Percentiles rank a stretch among this genome's conserved stretches.
Conservation (phyloP, 2,329 filamentous ascomycete genomes). For the Monosporascus sp. region DNA sequence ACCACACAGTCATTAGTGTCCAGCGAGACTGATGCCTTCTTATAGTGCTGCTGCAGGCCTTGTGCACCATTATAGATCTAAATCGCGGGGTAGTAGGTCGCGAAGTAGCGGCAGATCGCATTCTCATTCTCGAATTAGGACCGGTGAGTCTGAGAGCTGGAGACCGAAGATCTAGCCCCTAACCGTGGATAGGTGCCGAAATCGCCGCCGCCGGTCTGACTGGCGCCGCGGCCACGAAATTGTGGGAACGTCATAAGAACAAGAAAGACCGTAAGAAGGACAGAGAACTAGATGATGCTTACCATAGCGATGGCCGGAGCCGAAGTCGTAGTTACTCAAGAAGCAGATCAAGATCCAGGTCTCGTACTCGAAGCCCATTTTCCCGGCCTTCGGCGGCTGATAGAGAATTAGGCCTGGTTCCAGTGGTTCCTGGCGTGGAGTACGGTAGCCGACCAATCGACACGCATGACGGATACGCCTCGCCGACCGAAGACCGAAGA, state of each 20-base stretch:
- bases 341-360: constrained; percentile 28
- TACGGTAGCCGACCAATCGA: constrained; percentile 55
- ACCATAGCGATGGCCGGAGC: constrained; percentile 21
- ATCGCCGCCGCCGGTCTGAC: constrained; percentile 56
- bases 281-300: constrained; percentile 27
- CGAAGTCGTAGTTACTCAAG: constrained; percentile 44
- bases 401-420: constrained; percentile 57
- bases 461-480: constrained; percentile 34
- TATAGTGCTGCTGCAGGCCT: constrained; percentile 49
- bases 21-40: constrained; percentile 7
- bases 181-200: constrained; percentile 37
- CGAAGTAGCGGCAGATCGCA: constrained; percentile 22
- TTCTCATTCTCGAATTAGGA: constrained; percentile 34
- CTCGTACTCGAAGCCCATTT: constrained; percentile 35
- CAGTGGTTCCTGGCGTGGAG: constrained; percentile 42
- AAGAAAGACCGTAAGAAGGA: constrained; percentile 47
- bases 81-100: constrained; percentile 30
- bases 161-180: constrained; percentile 2
- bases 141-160: constrained; percentile 29
- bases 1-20: background rate
- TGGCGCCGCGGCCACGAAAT: constrained; percentile 54
- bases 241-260: constrained; percentile 56
- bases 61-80: constrained; percentile 52
- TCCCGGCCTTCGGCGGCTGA: constrained; percentile 49
- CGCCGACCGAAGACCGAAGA: constrained; percentile 40